Evolutionary conservation across 768 basidiomycete species (phyloP).

Genomic region (Lactifluus volemus): DNA sequence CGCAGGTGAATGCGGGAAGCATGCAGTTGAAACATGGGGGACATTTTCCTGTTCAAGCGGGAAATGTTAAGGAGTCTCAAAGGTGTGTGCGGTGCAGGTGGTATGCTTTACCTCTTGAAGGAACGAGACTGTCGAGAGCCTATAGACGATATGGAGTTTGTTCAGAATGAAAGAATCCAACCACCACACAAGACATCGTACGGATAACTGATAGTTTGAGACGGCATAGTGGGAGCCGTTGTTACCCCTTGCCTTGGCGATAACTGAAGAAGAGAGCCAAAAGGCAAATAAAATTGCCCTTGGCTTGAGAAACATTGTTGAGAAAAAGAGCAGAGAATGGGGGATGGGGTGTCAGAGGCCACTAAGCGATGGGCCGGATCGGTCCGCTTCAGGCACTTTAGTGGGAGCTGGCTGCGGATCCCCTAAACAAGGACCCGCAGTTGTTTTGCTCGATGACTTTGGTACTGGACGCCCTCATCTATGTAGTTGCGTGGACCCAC

Average conservation of each 20-base stretch:
- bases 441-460: constrained; percentile 27
- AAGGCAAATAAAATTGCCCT: background rate
- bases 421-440: background rate
- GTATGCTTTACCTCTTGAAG: constrained; percentile 3
- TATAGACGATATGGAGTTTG: background rate
- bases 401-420: background rate
- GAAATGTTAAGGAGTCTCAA: background rate
- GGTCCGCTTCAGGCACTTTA: background rate
- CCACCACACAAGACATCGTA: background rate
- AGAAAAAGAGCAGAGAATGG: too few relatives aligned
- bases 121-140: constrained; percentile 4
- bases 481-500: constrained; percentile 49
- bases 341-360: background rate
- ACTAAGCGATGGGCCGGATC: background rate
- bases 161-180: background rate
- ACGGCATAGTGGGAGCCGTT: constrained; percentile 2
- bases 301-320: constrained; percentile 1
- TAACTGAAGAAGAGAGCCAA: background rate
- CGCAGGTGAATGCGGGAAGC: constrained; percentile 84
- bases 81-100: background rate
- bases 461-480: constrained; percentile 42
- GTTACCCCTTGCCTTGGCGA: background rate
- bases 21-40: constrained; percentile 96
- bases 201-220: constrained; percentile 3
- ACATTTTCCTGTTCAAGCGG: constrained; percentile 34